Evolutionary conservation across 1,139 yeast species (phyloP).

Genomic region (Nadsonia commutata): DNA sequence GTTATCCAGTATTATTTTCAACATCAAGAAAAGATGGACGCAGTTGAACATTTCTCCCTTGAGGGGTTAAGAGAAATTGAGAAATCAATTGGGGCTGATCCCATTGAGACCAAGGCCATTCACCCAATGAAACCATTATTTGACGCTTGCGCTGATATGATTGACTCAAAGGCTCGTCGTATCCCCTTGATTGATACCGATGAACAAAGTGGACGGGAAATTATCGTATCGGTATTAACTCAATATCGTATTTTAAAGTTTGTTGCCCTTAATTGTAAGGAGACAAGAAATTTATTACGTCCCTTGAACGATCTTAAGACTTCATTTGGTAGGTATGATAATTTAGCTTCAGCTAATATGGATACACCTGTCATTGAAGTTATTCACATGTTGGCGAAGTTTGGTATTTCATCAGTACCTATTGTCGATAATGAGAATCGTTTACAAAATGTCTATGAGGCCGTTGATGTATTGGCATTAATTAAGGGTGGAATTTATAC

Average conservation of each 20-base stretch:
- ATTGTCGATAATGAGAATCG: constrained; percentile 67
- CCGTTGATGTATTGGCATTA: constrained; percentile 83
- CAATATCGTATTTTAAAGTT: constrained; percentile 93
- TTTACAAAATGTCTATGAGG: constrained; percentile 84
- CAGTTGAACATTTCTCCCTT: constrained; percentile 73
- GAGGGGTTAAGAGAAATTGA: constrained; percentile 76
- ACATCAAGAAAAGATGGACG: constrained; percentile 78
- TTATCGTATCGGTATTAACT: constrained; percentile 87
- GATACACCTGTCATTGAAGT: constrained; percentile 90
- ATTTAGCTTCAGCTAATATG: constrained; percentile 73
- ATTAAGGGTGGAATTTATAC: constrained; percentile 92
- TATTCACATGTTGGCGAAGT: constrained; percentile 63
- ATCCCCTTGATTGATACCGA: constrained; percentile 91
- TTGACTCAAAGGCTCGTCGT: constrained; percentile 78
- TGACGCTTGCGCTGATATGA: constrained; percentile 91
- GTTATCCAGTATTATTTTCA: constrained; percentile 92
- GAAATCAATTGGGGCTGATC: constrained; percentile 74
- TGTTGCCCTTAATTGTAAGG: constrained; percentile 91
- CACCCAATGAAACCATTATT: constrained; percentile 85
- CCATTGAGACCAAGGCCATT: constrained; percentile 75
- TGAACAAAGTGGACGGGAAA: constrained; percentile 83
- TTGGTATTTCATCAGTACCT: constrained; percentile 82
- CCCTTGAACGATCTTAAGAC: constrained; percentile 53
- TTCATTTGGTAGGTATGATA: constrained; percentile 39
- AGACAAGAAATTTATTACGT: constrained; percentile 68